Conservation (phyloP, 345 rosid species). For the Noccaea caerulescens region DNA sequence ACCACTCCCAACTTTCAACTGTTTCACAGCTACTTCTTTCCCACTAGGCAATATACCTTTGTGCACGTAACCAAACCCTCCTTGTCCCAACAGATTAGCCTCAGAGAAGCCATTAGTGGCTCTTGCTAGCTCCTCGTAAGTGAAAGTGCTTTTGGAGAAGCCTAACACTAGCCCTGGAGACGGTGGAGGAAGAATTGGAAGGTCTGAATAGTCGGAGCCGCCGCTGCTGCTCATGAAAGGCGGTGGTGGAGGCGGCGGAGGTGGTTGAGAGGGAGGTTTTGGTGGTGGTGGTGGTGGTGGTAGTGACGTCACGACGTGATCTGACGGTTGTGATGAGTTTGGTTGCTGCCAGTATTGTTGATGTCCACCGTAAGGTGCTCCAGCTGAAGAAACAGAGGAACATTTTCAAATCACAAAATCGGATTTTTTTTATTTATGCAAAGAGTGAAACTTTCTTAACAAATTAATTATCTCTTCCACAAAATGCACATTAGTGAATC, state of each 20-base stretch:
- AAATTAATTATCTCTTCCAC: background rate
- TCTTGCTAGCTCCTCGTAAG: slow-evolving; percentile 60
- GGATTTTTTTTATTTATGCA: background rate
- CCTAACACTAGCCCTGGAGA: slow-evolving; percentile 62
- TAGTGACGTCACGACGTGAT: slow-evolving; percentile 42
- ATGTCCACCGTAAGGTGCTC: slow-evolving; percentile 55
- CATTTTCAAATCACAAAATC: slow-evolving; percentile 3
- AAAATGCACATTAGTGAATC: background rate
- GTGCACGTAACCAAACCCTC: slow-evolving; percentile 75
- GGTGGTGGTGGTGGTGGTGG: slow-evolving; percentile 52
- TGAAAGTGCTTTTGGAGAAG: slow-evolving; percentile 70
- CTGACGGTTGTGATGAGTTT: slow-evolving; percentile 56
- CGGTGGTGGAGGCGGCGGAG: slow-evolving; percentile 50
- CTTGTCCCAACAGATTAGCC: slow-evolving; percentile 69
- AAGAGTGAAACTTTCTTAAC: background rate
- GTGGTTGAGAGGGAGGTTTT: slow-evolving; percentile 50
- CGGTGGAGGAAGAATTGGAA: slow-evolving; percentile 59
- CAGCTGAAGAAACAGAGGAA: slow-evolving; percentile 46
- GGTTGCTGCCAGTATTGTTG: slow-evolving; percentile 80
- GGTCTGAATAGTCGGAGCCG: slow-evolving; percentile 65
- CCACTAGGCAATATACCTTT: slow-evolving; percentile 69
- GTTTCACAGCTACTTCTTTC: slow-evolving; percentile 68
- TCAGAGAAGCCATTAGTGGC: slow-evolving; percentile 72
- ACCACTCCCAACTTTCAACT: slow-evolving; percentile 65
- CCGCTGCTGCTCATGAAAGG: slow-evolving; percentile 64